Percentiles rank a stretch among this genome's conserved stretches.
phyloP scores from a whole-genome alignment of 2,329 filamentous ascomycete genomes.

The Cytospora mali region DNA sequence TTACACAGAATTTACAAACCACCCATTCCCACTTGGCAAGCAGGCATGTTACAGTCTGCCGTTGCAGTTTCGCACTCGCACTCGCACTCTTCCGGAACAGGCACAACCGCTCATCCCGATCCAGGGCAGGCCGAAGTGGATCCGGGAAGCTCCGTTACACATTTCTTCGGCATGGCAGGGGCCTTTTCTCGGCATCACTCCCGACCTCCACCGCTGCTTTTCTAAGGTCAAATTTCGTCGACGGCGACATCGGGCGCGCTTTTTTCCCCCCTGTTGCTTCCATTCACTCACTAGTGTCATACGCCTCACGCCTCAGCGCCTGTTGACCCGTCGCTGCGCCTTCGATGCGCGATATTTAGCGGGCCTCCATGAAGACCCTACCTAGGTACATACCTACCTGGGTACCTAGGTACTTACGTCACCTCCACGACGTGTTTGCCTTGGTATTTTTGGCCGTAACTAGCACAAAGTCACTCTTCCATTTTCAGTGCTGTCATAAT shows the following conservation, averaged over 20 bases:
- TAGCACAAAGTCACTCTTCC: not conserved
- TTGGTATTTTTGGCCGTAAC: not conserved
- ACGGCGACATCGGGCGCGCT: constrained; percentile 20
- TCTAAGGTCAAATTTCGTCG: not conserved
- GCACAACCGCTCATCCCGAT: not conserved
- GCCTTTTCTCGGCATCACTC: not conserved
- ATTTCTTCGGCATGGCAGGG: constrained; percentile 13
- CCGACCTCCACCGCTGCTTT: constrained; percentile 22
- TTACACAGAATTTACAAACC: not conserved
- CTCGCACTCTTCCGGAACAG: constrained; percentile 1
- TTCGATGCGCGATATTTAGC: not conserved
- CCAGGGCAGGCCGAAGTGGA: not conserved
- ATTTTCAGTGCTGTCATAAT: not conserved
- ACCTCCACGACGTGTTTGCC: not conserved
- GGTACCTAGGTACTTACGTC: too few species aligned
- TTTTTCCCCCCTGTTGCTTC: not conserved
- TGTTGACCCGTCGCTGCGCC: too few species aligned
- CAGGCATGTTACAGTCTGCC: too few species aligned
- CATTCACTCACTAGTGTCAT: not conserved
- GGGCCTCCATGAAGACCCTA: too few species aligned
- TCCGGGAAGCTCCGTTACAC: not conserved
- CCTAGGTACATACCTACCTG: too few species aligned
- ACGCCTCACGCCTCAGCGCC: not conserved
- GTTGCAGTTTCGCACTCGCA: not conserved
- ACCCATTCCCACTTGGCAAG: too few species aligned